A percentile compares a stretch with the other conserved stretches of the same genome.
Evolutionary conservation across 1,284 basidiomycete species (phyloP).

Genomic region (Papiliotrema laurentii): DNA sequence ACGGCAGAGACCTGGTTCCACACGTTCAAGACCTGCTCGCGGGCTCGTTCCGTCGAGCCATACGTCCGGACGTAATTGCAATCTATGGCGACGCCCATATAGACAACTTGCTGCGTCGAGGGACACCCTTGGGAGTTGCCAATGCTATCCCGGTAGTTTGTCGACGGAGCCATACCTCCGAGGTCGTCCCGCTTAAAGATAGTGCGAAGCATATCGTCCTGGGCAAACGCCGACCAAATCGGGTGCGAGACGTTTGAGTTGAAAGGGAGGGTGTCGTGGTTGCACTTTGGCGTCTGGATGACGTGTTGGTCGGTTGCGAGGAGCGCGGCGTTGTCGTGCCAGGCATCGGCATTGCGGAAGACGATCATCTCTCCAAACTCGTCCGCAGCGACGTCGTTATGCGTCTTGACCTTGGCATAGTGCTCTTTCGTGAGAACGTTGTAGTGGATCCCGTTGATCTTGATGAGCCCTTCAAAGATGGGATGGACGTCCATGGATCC

Average conservation of each 20-base stretch:
- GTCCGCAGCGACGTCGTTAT: slow-evolving; percentile 59
- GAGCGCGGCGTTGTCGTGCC: slow-evolving; percentile 8
- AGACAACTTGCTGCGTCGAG: slow-evolving; percentile 64
- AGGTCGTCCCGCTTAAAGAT: slow-evolving; percentile 30
- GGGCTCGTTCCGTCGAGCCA: slow-evolving; percentile 61
- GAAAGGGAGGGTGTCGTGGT: slow-evolving; percentile 64
- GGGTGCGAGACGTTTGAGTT: slow-evolving; percentile 63
- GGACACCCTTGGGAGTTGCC: slow-evolving; percentile 70
- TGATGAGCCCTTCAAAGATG: slow-evolving; percentile 72
- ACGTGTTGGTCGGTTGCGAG: slow-evolving; percentile 13
- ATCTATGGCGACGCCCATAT: slow-evolving; percentile 77
- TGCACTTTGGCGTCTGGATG: too few species aligned
- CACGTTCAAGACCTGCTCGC: slow-evolving; percentile 67
- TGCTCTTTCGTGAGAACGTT: slow-evolving; percentile 69
- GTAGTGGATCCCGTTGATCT: slow-evolving; percentile 62
- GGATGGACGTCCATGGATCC: slow-evolving; percentile 57
- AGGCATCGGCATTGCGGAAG: slow-evolving; percentile 54
- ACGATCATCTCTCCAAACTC: slow-evolving; percentile 61
- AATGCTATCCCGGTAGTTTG: slow-evolving; percentile 65
- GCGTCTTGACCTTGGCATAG: slow-evolving; percentile 56
- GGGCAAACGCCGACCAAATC: slow-evolving; percentile 27
- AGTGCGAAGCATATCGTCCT: slow-evolving; percentile 2
- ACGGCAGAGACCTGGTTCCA: slow-evolving; percentile 65
- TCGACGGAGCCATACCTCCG: slow-evolving; percentile 21
- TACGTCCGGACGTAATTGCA: slow-evolving; percentile 70